A percentile compares a stretch with the other conserved stretches of the same genome.
Conservation (phyloP, 2,329 filamentous ascomycete species). For the Fusarium longipes region DNA sequence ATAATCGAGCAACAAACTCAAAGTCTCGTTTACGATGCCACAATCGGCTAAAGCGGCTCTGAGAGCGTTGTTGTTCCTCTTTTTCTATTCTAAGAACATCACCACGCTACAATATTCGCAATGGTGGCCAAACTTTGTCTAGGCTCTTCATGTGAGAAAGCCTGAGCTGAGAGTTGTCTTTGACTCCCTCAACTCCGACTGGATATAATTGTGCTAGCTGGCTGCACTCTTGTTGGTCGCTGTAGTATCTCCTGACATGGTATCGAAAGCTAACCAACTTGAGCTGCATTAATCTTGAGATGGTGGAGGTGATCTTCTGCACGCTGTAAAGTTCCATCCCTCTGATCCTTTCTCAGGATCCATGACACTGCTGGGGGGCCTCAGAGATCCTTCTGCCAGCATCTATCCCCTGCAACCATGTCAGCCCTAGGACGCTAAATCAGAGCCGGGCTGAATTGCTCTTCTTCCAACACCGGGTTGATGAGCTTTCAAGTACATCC, state of each 20-base stretch:
- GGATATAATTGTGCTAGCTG: constrained; percentile 11
- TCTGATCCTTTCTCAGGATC: constrained; percentile 20
- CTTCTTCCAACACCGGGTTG: not conserved
- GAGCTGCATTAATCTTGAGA: constrained; percentile 25
- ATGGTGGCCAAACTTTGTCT: constrained; percentile 30
- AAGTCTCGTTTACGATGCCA: not conserved
- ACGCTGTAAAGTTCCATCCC: constrained; percentile 7
- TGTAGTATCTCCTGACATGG: not conserved
- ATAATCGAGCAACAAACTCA: not conserved
- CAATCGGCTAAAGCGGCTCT: not conserved
- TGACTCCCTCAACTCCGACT: constrained; percentile 7
- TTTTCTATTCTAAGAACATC: constrained; percentile 34
- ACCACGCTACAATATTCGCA: constrained; percentile 16
- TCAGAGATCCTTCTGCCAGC: not conserved
- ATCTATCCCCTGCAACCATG: constrained; percentile 30
- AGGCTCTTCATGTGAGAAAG: constrained; percentile 25
- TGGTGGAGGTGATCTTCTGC: constrained; percentile 21
- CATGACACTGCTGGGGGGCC: not conserved
- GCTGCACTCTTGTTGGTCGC: not conserved
- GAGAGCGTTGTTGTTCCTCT: not conserved
- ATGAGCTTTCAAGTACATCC: not conserved
- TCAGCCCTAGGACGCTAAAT: constrained; percentile 46
- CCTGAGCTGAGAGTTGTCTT: constrained; percentile 22
- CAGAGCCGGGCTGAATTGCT: constrained; percentile 12
- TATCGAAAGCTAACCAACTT: constrained; percentile 24